Base-by-base conservation (phyloP, 73 alveolate species). In the Paramecium sexaurelia region DNA sequence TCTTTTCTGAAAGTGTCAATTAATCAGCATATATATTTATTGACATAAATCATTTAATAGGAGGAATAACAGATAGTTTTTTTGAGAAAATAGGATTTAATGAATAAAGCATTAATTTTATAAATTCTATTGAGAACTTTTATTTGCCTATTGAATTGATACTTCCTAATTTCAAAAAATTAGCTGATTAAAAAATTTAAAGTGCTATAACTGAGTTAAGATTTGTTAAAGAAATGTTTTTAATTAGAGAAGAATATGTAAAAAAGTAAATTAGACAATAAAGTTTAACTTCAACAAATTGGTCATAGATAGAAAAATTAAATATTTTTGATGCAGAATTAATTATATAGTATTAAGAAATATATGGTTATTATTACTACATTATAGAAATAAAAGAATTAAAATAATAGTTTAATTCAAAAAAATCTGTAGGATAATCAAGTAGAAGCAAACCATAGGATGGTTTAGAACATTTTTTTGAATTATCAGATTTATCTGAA, bases 361-460 rank as follows among this genome's bases (percentile, higher is more conserved):
- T 78, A 9, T 78, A 29, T 78, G 90, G 90, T 7, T 78, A 41
- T 43, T 17, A 78, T 43, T 78, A 78, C 24, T 78, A 39, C 11
- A 33, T 78, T n/a, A 22, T 78, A 41, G 68, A 78, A 43, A 20
- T 78, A 7, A 45, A 78, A 33, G 86, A 71, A 13, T 27, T 71
- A 33, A 71, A 71, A 71, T 15, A 71, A 71, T 71, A 32, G 13
- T 71, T 20, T 35, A 29, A 71, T 35, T 15, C 51, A 11, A 71
- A 35, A 27, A 71, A 35, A 5, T 61, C 83, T 10, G 26, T 29
- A 0, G 39, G 67, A 1, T 17, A 61, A 10, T 29, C 83, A 26
- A 26, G 47, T 29, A 61, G 43, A n/a, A 22, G 22, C 26, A 61
- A 32, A 26, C 13, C 20, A 29, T 6, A 26, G 7, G 83, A 61